Percentiles rank a stretch among this genome's conserved stretches.
These are phyloP conservation scores for Phytophthora boehmeriae DNA, from an alignment of 352 stramenopile species.

Conservation along the genomic window DNA sequence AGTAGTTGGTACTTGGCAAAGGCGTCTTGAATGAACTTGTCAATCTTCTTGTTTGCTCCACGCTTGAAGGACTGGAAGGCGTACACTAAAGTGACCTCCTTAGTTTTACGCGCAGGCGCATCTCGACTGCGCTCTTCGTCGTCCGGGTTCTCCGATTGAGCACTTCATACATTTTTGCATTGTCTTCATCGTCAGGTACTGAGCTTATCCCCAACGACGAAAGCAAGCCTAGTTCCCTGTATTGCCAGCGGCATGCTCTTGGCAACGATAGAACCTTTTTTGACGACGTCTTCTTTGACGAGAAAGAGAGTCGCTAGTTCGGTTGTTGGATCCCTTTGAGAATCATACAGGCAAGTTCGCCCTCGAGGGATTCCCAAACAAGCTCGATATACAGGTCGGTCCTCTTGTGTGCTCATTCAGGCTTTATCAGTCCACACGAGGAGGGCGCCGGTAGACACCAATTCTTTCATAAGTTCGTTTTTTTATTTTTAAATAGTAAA, in stretches of 20 bases:
- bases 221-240: slow-evolving; percentile 13
- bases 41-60: slow-evolving; percentile 39
- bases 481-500: no score
- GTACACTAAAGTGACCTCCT: slow-evolving; percentile 26
- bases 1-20: slow-evolving; percentile 45
- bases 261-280: slow-evolving; percentile 90
- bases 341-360: slow-evolving; percentile 80
- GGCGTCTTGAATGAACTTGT: slow-evolving; percentile 42
- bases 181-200: slow-evolving; percentile 24
- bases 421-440: neutral
- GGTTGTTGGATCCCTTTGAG: slow-evolving; percentile 77
- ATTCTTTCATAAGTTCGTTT: no score
- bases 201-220: slow-evolving; percentile 10
- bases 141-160: slow-evolving; percentile 25
- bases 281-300: slow-evolving; percentile 85
- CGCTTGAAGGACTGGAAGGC: slow-evolving; percentile 19
- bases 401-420: slow-evolving; percentile 84
- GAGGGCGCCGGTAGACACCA: neutral
- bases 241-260: slow-evolving; percentile 78
- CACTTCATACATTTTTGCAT: slow-evolving; percentile 27
- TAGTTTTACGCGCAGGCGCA: slow-evolving; percentile 5
- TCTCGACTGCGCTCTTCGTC: slow-evolving; percentile 11
- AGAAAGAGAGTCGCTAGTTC: slow-evolving; percentile 77
- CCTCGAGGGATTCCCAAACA: slow-evolving; percentile 90
- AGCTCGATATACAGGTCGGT: slow-evolving; percentile 79